Evolutionary conservation across 306 rosid species (phyloP).

Genomic region (Dalbergia cultrata): DNA sequence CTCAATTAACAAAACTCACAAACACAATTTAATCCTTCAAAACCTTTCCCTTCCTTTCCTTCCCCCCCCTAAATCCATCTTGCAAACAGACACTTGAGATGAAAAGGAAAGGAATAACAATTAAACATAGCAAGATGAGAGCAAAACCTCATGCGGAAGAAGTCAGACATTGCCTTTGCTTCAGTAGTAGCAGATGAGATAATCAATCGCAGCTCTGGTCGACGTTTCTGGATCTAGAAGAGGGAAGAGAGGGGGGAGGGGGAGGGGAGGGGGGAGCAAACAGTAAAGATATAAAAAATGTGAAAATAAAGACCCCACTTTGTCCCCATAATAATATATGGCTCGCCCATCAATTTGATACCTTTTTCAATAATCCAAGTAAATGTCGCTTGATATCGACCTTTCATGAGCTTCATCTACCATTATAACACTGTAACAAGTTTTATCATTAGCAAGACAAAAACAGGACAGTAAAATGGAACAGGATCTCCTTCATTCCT

Average conservation of each 20-base stretch:
- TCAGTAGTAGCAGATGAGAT: constrained; percentile 96
- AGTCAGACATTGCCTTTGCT: constrained; percentile 86
- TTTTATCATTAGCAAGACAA: constrained; percentile 3
- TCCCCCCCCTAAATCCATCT: no score
- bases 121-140: constrained; percentile 31
- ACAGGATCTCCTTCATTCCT: constrained; percentile 13
- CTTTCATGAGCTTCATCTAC: constrained; percentile 99
- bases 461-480: constrained; percentile 28
- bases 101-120: constrained; percentile 34
- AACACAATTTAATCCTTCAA: no score
- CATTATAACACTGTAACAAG: constrained; percentile 79
- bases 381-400: constrained; percentile 94
- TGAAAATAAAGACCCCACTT: neutral
- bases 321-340: constrained; percentile 18
- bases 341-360: constrained; percentile 33
- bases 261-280: constrained; percentile 39
- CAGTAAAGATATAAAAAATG: neutral
- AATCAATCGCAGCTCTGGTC: constrained; percentile 85
- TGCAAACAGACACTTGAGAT: no score
- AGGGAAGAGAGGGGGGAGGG: no score
- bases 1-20: no score
- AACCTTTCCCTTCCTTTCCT: no score
- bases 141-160: constrained; percentile 75
- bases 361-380: constrained; percentile 95
- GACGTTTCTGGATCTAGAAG: constrained; percentile 85